Conservation (phyloP, 768 basidiomycete species). For the Pluteus cervinus region DNA sequence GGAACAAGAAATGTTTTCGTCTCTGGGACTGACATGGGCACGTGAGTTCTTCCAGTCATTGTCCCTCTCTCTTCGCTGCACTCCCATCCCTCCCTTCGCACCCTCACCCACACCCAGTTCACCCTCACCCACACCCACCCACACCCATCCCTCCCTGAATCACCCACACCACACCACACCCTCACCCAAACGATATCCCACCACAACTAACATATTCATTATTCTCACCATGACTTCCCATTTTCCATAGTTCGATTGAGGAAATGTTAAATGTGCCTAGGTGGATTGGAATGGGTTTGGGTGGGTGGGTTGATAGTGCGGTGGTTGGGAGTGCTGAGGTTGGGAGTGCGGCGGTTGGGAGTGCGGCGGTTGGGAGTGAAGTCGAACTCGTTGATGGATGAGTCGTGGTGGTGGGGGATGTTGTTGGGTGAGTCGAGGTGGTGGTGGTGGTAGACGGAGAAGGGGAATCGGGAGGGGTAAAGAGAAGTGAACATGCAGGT, state of each 20-base stretch:
- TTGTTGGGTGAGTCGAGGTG: constrained; percentile 9
- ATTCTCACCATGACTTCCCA: constrained; percentile 61
- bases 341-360: background rate
- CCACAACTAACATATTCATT: constrained; percentile 56
- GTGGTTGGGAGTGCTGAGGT: background rate
- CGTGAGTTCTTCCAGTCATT: constrained; percentile 13
- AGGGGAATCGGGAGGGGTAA: background rate
- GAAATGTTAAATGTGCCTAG: constrained; percentile 50
- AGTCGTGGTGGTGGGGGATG: no score
- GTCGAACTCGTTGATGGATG: no score
- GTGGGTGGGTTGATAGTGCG: background rate
- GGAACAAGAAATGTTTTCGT: no score
- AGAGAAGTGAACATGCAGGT: constrained; percentile 4
- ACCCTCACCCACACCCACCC: constrained; percentile 9
- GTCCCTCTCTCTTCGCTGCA: no score
- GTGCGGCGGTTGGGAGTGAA: no score
- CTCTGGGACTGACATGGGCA: no score
- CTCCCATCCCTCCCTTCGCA: constrained; percentile 4
- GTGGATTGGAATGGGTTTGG: constrained; percentile 25
- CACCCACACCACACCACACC: constrained; percentile 9
- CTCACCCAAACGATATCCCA: constrained; percentile 17
- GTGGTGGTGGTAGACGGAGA: background rate
- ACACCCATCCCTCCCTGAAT: constrained; percentile 12
- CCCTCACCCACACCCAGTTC: constrained; percentile 5
- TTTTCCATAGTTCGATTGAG: constrained; percentile 61